Evolutionary conservation across 1,139 yeast species (phyloP).

Genomic region (Geotrichum restrictum): DNA sequence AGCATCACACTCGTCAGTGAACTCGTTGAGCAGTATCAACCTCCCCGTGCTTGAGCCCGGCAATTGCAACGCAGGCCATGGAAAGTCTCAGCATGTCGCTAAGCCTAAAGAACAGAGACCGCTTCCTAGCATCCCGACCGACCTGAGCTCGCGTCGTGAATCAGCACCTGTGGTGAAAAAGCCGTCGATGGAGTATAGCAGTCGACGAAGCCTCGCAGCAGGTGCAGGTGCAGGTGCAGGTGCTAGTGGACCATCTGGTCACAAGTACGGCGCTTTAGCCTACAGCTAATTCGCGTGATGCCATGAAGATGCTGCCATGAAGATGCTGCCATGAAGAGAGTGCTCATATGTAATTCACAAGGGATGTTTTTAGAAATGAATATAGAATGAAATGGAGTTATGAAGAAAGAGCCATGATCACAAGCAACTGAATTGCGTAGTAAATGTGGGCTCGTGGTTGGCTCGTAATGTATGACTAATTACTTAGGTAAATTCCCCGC

Average conservation of each 20-base stretch:
- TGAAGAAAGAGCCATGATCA: too few species aligned
- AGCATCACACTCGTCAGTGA: conserved; percentile 61
- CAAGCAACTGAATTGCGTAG: too few species aligned
- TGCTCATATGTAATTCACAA: too few species aligned
- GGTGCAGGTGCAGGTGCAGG: too few species aligned
- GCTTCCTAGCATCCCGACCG: conserved; percentile 14
- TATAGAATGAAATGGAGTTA: too few species aligned
- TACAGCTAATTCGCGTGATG: too few species aligned
- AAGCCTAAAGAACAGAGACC: conserved; percentile 10
- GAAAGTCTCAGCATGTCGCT: background rate
- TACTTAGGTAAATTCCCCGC: background rate
- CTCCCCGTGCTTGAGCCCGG: conserved; percentile 54
- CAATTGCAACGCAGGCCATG: background rate
- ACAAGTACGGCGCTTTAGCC: background rate
- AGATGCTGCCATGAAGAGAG: too few species aligned
- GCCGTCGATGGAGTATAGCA: background rate
- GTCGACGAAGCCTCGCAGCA: background rate
- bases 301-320: too few species aligned
- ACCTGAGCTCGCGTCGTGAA: background rate
- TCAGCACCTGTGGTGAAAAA: conserved; percentile 6
- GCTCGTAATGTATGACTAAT: too few species aligned
- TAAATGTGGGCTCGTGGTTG: too few species aligned
- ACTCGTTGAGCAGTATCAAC: conserved; percentile 98
- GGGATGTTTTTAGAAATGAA: too few species aligned
- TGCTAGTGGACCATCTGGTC: background rate